Conservation (phyloP, 169 alveolate genomes). For the Babesia ovata region DNA sequence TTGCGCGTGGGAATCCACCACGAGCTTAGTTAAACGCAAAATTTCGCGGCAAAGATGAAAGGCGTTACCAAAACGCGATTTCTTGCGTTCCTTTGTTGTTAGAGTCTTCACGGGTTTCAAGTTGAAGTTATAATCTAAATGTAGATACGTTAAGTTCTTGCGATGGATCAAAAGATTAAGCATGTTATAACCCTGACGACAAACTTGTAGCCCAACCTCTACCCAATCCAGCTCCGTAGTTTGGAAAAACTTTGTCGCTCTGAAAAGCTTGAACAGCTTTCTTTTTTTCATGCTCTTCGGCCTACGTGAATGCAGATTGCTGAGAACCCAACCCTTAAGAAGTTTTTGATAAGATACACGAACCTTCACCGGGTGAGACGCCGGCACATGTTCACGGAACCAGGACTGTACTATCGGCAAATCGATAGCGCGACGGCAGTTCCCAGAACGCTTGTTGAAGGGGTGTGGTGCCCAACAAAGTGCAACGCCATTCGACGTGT, state of each 20-base stretch:
- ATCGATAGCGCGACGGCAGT: conserved; percentile 94
- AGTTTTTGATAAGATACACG: conserved; percentile 98
- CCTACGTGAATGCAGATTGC: conserved; percentile 90
- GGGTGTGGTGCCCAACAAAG: conserved; percentile 98
- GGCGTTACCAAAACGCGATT: conserved; percentile 99
- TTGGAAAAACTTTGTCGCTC: conserved; percentile 97
- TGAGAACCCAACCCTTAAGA: conserved; percentile 97
- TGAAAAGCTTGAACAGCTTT: conserved; percentile 92
- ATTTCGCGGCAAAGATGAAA: conserved; percentile 99
- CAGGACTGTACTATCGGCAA: conserved; percentile 96
- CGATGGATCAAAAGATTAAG: conserved; percentile 97
- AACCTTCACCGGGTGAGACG: conserved; percentile 97
- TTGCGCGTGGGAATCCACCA: conserved; percentile 99
- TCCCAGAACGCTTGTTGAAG: conserved; percentile 96
- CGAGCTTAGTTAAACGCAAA: conserved; percentile 95
- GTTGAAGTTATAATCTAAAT: conserved; percentile 99
- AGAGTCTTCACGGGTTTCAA: conserved; percentile 99
- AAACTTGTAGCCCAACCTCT: conserved; percentile 98
- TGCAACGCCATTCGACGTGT: conserved; percentile 75
- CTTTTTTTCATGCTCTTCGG: conserved; percentile 95
- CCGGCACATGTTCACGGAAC: conserved; percentile 97
- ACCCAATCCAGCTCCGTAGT: conserved; percentile 99
- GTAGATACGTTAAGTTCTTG: conserved; percentile 97
- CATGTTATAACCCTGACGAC: conserved; percentile 99
- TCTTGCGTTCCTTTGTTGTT: conserved; percentile 99